phyloP scores from a whole-genome alignment of 2,329 filamentous ascomycete species.

The Lizonia empirigonia region DNA sequence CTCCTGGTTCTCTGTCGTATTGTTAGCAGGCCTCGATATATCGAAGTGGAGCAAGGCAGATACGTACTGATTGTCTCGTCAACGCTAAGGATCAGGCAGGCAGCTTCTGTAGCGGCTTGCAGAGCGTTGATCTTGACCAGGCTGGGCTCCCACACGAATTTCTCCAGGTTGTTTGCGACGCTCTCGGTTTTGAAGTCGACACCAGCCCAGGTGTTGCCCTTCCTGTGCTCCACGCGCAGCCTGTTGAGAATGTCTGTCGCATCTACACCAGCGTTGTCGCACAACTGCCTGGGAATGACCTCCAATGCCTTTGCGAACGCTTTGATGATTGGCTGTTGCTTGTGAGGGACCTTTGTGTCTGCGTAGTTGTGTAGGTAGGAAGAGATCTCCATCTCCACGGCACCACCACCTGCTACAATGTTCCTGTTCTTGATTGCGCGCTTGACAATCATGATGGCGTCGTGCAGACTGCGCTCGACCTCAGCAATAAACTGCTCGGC shows the following conservation, averaged over 20 bases:
- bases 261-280: constrained; percentile 98
- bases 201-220: constrained; percentile 90
- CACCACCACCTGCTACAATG: constrained; percentile 94
- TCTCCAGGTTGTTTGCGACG: constrained; percentile 90
- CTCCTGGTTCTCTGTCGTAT: constrained; percentile 77
- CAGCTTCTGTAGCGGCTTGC: constrained; percentile 92
- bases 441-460: constrained; percentile 99
- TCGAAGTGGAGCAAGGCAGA: neutral
- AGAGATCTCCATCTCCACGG: constrained; percentile 94
- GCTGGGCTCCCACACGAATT: constrained; percentile 96
- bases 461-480: constrained; percentile 95
- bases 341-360: constrained; percentile 89
- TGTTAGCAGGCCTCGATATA: constrained; percentile 25
- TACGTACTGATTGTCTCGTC: constrained; percentile 90
- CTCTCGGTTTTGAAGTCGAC: constrained; percentile 95
- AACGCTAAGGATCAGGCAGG: constrained; percentile 92
- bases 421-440: constrained; percentile 92
- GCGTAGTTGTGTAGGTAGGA: constrained; percentile 91
- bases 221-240: constrained; percentile 92
- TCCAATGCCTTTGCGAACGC: constrained; percentile 96
- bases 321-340: constrained; percentile 98
- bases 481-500: constrained; percentile 99
- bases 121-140: constrained; percentile 97
- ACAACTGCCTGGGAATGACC: constrained; percentile 93
- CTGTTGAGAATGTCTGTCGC: constrained; percentile 97